phyloP scores from a whole-genome alignment of 2,329 filamentous ascomycete species.

The Polytolypa hystricis region DNA sequence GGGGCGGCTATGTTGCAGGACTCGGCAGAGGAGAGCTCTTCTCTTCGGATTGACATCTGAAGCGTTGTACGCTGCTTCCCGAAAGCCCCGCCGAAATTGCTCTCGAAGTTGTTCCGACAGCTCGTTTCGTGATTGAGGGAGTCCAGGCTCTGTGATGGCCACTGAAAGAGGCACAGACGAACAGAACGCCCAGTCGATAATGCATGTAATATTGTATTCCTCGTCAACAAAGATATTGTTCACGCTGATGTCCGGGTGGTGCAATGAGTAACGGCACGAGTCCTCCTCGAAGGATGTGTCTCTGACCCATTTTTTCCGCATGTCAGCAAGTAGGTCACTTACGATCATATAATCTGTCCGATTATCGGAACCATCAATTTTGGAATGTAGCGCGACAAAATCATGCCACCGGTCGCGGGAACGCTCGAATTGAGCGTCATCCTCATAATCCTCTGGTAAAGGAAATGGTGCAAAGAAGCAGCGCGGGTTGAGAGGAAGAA shows the following conservation, averaged over 20 bases:
- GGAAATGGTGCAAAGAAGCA: slow-evolving; percentile 7
- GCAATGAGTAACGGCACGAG: slow-evolving; percentile 11
- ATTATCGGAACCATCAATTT: slow-evolving; percentile 16
- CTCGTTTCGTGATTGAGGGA: slow-evolving; percentile 16
- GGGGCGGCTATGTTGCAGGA: slow-evolving; percentile 6
- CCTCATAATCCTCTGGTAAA: slow-evolving; percentile 4
- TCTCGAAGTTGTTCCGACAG: slow-evolving; percentile 7
- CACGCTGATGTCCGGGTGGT: slow-evolving; percentile 26
- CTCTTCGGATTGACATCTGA: neutral
- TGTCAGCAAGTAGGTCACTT: slow-evolving; percentile 13
- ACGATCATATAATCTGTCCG: slow-evolving; percentile 17
- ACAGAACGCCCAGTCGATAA: slow-evolving; percentile 21
- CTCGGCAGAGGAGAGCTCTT: slow-evolving; percentile 1
- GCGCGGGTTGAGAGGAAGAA: slow-evolving; percentile 1
- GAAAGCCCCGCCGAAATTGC: slow-evolving; percentile 9
- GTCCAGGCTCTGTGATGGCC: slow-evolving; percentile 13
- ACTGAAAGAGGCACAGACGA: slow-evolving; percentile 15
- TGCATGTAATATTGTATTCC: slow-evolving; percentile 20
- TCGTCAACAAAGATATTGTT: slow-evolving; percentile 29
- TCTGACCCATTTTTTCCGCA: slow-evolving; percentile 8
- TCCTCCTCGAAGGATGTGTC: slow-evolving; percentile 6
- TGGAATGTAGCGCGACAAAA: slow-evolving; percentile 16
- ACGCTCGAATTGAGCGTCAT: slow-evolving; percentile 8
- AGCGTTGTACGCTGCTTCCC: slow-evolving; percentile 1
- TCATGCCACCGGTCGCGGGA: slow-evolving; percentile 16